phyloP scores from a whole-genome alignment of 257 asterid genomes.

The Solanum bukasovii region DNA sequence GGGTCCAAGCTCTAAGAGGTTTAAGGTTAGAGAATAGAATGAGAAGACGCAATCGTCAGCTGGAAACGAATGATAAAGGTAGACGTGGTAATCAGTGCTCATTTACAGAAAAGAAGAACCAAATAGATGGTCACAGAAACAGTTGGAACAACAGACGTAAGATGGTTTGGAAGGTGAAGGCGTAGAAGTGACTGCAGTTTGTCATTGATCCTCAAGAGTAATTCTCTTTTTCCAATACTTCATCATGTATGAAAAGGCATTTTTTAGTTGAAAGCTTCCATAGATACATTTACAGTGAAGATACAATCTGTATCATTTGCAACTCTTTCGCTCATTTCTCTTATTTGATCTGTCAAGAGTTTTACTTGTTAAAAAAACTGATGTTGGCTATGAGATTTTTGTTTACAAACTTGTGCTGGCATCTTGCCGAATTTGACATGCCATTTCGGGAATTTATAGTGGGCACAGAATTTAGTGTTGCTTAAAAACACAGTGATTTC shows the following conservation, averaged over 20 bases:
- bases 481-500: not conserved
- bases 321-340: not conserved
- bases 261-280: not conserved
- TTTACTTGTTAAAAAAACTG: not conserved
- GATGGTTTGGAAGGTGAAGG: conserved; percentile 64
- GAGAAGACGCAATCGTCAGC: conserved; percentile 61
- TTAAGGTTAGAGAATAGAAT: conserved; percentile 66
- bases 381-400: not conserved
- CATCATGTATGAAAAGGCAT: not conserved
- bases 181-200: conserved; percentile 18
- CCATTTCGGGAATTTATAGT: not conserved
- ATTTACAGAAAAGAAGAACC: conserved; percentile 64
- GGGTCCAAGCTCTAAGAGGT: conserved; percentile 39
- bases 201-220: not conserved
- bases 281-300: not conserved
- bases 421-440: not conserved
- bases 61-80: conserved; percentile 33
- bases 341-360: not conserved
- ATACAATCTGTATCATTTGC: not conserved
- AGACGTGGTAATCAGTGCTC: conserved; percentile 51
- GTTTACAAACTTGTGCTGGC: not conserved
- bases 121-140: conserved; percentile 44
- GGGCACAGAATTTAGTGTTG: not conserved
- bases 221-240: not conserved
- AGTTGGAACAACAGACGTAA: conserved; percentile 64